Conservation (phyloP, 352 stramenopile species). For the Blastocystis sp. region DNA sequence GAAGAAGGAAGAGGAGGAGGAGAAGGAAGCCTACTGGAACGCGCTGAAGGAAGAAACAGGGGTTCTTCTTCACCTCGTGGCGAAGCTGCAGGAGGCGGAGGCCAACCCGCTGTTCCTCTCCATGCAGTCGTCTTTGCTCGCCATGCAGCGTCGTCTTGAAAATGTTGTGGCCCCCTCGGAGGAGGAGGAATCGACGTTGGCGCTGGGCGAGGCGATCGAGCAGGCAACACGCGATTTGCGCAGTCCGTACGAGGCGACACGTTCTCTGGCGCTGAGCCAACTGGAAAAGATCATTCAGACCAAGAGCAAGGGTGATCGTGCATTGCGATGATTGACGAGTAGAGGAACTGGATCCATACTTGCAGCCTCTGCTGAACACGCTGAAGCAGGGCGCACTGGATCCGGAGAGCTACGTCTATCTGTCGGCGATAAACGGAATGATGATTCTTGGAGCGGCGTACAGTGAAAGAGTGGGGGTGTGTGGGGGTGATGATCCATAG, state of each 20-base stretch:
- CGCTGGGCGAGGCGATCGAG: not conserved
- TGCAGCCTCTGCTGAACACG: not conserved
- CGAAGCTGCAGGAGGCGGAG: not conserved
- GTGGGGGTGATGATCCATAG: not conserved
- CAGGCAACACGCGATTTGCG: not conserved
- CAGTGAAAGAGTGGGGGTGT: not conserved
- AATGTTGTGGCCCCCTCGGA: not conserved
- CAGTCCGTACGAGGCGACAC: not conserved
- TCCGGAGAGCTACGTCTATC: slow-evolving; percentile 28
- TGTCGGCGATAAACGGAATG: not conserved
- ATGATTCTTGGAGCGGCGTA: not conserved
- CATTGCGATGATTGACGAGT: not conserved
- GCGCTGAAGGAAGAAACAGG: not conserved
- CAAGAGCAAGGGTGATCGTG: not conserved
- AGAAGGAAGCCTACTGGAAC: not conserved
- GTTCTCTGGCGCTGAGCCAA: not conserved
- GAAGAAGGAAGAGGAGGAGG: not conserved
- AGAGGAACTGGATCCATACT: not conserved
- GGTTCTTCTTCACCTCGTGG: not conserved
- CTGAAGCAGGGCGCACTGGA: not conserved
- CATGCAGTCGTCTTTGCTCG: not conserved
- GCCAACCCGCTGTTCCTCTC: not conserved
- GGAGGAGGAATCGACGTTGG: not conserved
- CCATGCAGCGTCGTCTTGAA: not conserved
- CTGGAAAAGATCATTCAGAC: not conserved